Evolutionary conservation across 2,329 filamentous ascomycete species (phyloP), one percentile per base, ranked within the genome.

Genomic region (Venturiaceae sp.): DNA sequence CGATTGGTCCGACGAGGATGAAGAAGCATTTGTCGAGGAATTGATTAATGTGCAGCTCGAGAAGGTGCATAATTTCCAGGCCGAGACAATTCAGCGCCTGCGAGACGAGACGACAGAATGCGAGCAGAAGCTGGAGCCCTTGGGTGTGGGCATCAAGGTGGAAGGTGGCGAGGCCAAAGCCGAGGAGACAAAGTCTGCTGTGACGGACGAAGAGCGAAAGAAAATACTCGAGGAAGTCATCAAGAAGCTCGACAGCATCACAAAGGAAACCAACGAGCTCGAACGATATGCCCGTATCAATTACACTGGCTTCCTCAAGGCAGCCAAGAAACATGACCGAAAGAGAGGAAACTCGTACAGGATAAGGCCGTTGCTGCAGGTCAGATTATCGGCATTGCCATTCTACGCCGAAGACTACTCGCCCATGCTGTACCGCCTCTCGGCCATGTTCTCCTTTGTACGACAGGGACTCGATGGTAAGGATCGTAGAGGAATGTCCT

Each of bases 321-420:
- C 95, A 53, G 91, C 91, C 59, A 99, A 99, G 84, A 99, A 99
- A 77, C 94, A 99, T 74, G 94, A 99, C 74, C 88, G 94, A 64
- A 95, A 92, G 76, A 83, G 92, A 64, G 92, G 92, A 58, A 81
- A 85, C 64, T 82, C 85, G 57, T 97, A 97, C 77, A 90, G 87
- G 71, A 88, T 97, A 64, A 85, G 90, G 26, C 92, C 94, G 30
- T 85, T 97, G 77, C 85, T 97, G 74, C 89, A 96, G 75, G 87
- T 96, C 66, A 88, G 89, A 66, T 76, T 99, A 66, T 84, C 89
- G n/a, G 84, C 90, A 63, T 80, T 92, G 61, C 91, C 92, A 13
- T 95, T 99, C 80, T 96, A 97, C 75, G 92, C 90, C 60, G 94
- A 97, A 72, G 89, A 90, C 65, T 96, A 96, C 74, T 87, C 90